Evolutionary conservation across 139 green algal genomes (phyloP).

Genomic region (Axilococcus clingmanii): DNA sequence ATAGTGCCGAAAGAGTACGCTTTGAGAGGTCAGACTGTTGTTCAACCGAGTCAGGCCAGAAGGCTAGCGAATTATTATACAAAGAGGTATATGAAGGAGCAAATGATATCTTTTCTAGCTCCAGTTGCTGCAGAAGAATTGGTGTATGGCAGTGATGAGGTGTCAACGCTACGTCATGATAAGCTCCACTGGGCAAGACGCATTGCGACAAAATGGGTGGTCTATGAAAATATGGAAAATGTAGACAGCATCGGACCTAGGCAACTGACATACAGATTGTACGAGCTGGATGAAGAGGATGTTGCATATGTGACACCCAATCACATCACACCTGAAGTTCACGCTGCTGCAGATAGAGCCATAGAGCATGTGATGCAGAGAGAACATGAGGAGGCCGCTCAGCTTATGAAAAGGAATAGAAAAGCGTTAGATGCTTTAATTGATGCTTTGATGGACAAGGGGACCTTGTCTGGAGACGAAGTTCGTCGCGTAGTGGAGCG

Average conservation of each 20-base stretch:
- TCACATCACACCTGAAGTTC: constrained; percentile 11
- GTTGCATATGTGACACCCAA: not conserved
- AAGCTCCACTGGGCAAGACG: constrained; percentile 37
- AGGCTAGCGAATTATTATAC: constrained; percentile 54
- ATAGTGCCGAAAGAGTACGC: constrained; percentile 60
- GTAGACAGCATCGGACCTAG: constrained; percentile 14
- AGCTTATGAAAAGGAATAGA: constrained; percentile 46
- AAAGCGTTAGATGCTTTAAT: constrained; percentile 36
- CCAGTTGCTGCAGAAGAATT: constrained; percentile 57
- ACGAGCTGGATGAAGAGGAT: not conserved
- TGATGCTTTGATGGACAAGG: constrained; percentile 12
- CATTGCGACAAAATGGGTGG: constrained; percentile 51
- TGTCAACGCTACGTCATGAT: constrained; percentile 53
- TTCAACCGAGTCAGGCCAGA: constrained; percentile 51
- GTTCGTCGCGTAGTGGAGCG: constrained; percentile 35
- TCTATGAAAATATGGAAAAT: constrained; percentile 30
- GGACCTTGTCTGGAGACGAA: constrained; percentile 18
- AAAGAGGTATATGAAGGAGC: constrained; percentile 62
- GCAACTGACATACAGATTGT: constrained; percentile 15
- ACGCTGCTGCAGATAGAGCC: constrained; percentile 20
- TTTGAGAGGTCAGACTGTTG: constrained; percentile 69
- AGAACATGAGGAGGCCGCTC: constrained; percentile 40
- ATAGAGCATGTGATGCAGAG: constrained; percentile 52
- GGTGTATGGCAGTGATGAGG: constrained; percentile 41
- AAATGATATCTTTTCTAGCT: constrained; percentile 63